Base-by-base conservation (phyloP, 176 grass and related monocot species). In the Oryza nivara region DNA sequence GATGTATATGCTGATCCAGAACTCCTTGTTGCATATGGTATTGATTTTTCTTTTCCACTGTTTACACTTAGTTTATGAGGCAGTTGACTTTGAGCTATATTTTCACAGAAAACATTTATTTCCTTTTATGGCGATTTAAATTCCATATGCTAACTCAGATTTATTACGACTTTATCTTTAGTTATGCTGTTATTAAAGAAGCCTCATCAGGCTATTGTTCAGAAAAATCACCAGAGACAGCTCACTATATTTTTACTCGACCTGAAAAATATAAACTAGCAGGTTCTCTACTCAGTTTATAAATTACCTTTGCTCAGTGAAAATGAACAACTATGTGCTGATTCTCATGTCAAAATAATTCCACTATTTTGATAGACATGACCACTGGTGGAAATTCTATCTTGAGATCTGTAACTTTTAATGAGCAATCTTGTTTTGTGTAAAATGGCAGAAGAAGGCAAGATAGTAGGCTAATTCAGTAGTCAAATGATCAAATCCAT, bases 1-100 rank as follows among this genome's bases (percentile, higher is more conserved):
- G 96, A 98, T 93, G 96, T 95, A 70, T 86, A 89, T 25, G 87
- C 75, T 88, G 96, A 98, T 74, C 96, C 91, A 77, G 92, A 98
- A 43, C 91, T 98, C 80, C 92, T 98, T 80, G 96, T 98, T 78
- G 93, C 96, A 83, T 98, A 98, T 93, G 96, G 96, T 98, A 97
- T 68, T 76, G 28, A 40, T 81, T 66, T 60, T n/a, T 15, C 65
- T 3, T 94, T 64, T 76, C 14, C 19, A 73, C 44, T 61, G 77
- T 54, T 88, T 25, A 81, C 73, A 80, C 47, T 60, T 80, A 80
- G 25, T 52, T 68, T 73, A 46, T 2, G 6, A 72, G 15, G 34
- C 35, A 60, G 75, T 87, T 56, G 52, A 82, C 58, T 80, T 51
- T 73, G 22, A 15, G 13, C 5, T 30, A 72, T 38, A 12, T 67